These are phyloP conservation scores for Trapa bicornis DNA, from an alignment of 345 rosid species.

Conservation along the genomic window DNA sequence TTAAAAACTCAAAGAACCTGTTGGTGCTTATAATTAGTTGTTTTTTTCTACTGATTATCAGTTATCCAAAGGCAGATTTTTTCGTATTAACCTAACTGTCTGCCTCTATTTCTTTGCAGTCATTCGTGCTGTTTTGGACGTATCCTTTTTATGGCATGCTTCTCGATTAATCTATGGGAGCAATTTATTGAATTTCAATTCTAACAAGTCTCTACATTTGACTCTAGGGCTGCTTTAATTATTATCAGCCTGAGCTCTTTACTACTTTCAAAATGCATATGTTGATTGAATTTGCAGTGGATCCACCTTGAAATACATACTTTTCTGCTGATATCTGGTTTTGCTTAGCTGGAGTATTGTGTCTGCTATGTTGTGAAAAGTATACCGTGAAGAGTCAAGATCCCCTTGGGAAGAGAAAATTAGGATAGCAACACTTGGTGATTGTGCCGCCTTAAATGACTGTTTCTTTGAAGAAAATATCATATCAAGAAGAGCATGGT, in stretches of 20 bases:
- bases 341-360: too few relatives aligned
- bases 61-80: not conserved
- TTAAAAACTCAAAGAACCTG: not conserved
- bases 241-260: not conserved
- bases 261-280: too few relatives aligned
- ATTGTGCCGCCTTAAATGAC: not conserved
- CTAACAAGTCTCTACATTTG: not conserved
- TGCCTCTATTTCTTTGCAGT: conserved; percentile 40
- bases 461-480: not conserved
- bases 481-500: not conserved
- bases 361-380: too few relatives aligned
- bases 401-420: too few relatives aligned
- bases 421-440: too few relatives aligned
- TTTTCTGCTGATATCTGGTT: too few relatives aligned
- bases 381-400: too few relatives aligned
- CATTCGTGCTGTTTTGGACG: conserved; percentile 99
- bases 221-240: not conserved
- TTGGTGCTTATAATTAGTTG: not conserved
- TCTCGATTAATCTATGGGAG: conserved; percentile 2
- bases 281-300: too few relatives aligned
- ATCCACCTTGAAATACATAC: too few relatives aligned
- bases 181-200: not conserved
- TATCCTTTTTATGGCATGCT: conserved; percentile 41
- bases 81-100: not conserved
- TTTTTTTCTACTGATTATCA: not conserved